Base-by-base conservation (phyloP, 1,139 yeast genomes). In the Suhomyces anneliseae region DNA sequence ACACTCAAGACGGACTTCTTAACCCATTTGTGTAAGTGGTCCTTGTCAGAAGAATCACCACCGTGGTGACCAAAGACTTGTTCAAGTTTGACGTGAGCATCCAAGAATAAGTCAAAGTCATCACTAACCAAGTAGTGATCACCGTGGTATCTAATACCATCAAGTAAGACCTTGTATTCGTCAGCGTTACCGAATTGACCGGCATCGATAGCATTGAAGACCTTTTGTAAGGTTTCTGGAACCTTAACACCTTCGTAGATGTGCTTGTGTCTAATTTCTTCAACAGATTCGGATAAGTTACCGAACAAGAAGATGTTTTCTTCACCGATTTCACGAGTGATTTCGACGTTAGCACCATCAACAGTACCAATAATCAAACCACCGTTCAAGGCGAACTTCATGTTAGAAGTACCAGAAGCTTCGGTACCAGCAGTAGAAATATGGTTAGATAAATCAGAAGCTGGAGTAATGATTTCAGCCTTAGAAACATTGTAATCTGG, bases 341-440 rank as follows among this genome's bases (percentile, higher is more conserved):
- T 89, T 71, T 92, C 97, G 47, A 92, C 96, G 63, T 90, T 92
- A 53, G 97, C 97, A 64, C 98, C 97, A 64, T 92, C 97, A 55
- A 92, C 96, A 14, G 97, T 90, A 64, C 98, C 98, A 58, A 90
- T 85, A 57, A 90, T 88, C 56, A 92, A 78, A 44, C 97, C 97
- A 68, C 97, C 97, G 62, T 90, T 90, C 69, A 90, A 74, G 31
- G 90, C 96, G 65, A 90, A 90, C 72, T 90, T 92, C 97, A 90
- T 90, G 73, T 90, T 90, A 41, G 96, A 87, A 39, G 98, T 90
- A 65, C 97, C 97, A 1, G 95, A 87, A 27, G 96, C 97, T 68
- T 90, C 98, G 26, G 98, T 90, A 59, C 98, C 98, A 9, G 97
- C 97, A 42, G 97, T 90, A n/a, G 97, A 90, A 56, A 90, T 92